These are phyloP conservation scores for Alternaria arborescens DNA, from an alignment of 2,329 filamentous ascomycete genomes.

Conservation along the genomic window DNA sequence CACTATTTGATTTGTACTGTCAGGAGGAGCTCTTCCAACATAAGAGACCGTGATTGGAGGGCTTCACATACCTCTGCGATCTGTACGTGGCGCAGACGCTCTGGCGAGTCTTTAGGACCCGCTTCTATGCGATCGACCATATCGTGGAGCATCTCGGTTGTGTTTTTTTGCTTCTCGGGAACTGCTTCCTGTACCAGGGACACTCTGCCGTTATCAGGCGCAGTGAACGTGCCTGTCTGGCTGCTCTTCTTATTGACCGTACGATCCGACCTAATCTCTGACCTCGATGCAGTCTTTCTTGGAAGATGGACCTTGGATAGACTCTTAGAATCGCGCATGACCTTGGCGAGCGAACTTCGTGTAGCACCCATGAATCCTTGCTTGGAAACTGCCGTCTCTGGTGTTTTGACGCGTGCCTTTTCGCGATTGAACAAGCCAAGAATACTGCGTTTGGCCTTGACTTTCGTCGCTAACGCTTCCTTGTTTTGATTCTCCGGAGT, in stretches of 20 bases:
- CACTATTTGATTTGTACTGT: constrained; percentile 26
- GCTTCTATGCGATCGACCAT: constrained; percentile 23
- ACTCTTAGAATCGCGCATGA: constrained; percentile 29
- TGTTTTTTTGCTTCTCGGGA: background rate
- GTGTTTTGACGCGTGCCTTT: constrained; percentile 3
- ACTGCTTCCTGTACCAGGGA: background rate
- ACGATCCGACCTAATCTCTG: background rate
- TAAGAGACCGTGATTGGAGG: constrained; percentile 1
- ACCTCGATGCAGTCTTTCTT: constrained; percentile 7
- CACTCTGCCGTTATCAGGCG: background rate
- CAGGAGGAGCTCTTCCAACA: constrained; percentile 20
- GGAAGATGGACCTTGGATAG: constrained; percentile 24
- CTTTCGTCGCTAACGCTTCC: constrained; percentile 3
- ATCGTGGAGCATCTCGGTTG: constrained; percentile 16
- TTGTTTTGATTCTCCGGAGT: background rate
- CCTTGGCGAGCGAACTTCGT: constrained; percentile 28
- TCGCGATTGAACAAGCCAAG: constrained; percentile 36
- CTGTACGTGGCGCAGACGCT: constrained; percentile 30
- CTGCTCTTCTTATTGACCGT: background rate
- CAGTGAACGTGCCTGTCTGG: background rate
- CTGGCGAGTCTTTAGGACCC: constrained; percentile 17
- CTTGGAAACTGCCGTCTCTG: constrained; percentile 18
- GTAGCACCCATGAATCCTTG: constrained; percentile 25
- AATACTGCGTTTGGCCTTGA: constrained; percentile 37
- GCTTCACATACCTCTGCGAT: constrained; percentile 38